A percentile compares a stretch with the other conserved stretches of the same genome.
phyloP scores from a whole-genome alignment of 2,329 filamentous ascomycete species.

The Drechslerella coelobrocha region DNA sequence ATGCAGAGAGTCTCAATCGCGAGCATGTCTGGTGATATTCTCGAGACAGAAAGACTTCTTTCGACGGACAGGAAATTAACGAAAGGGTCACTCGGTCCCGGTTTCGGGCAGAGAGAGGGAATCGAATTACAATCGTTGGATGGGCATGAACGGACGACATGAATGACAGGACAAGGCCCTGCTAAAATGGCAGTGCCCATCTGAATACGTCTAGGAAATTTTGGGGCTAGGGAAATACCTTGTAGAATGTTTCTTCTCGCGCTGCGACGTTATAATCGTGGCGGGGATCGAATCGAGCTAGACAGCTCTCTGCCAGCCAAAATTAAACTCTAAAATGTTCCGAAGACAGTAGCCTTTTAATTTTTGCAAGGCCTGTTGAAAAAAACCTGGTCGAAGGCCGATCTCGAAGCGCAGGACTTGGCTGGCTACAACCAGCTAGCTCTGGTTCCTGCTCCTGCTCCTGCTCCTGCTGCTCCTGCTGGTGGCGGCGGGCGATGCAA shows the following conservation, averaged over 20 bases:
- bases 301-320: neutral
- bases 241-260: conserved; percentile 35
- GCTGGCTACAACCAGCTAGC: neutral
- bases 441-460: neutral
- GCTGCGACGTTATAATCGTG: conserved; percentile 27
- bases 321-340: conserved; percentile 50
- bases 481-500: conserved; percentile 39
- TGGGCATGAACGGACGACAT: conserved; percentile 2
- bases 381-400: conserved; percentile 42
- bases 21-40: conserved; percentile 1
- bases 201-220: conserved; percentile 11
- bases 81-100: conserved; percentile 21
- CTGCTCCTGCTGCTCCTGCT: too few species aligned
- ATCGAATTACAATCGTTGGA: conserved; percentile 1
- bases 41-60: neutral
- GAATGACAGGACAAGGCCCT: conserved; percentile 5
- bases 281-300: conserved; percentile 4
- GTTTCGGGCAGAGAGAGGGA: conserved; percentile 1
- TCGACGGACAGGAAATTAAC: conserved; percentile 43
- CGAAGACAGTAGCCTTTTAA: conserved; percentile 48
- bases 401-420: conserved; percentile 21
- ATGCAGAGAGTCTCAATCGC: too few species aligned
- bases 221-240: conserved; percentile 29
- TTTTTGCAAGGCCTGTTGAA: conserved; percentile 33
- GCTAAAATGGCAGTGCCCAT: conserved; percentile 4